These are phyloP conservation scores for Acanthamoeba royreba DNA, from an alignment of 208 protist species.

Conservation along the genomic window DNA sequence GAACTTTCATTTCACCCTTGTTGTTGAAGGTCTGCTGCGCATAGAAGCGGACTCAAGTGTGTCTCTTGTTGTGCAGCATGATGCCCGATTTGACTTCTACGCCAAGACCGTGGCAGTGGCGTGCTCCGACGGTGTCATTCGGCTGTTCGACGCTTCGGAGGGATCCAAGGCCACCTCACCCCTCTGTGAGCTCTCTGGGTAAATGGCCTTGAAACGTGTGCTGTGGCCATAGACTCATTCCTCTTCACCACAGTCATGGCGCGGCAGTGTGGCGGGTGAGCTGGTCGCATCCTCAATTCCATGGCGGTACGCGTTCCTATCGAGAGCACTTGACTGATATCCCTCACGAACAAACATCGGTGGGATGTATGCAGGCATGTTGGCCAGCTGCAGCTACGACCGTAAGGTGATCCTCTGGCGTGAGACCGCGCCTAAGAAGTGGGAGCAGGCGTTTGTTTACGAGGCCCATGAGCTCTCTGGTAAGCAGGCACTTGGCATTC, in stretches of 20 bases:
- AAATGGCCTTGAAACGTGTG: neutral
- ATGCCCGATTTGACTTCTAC: constrained; percentile 98
- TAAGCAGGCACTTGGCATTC: neutral
- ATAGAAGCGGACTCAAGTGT: no score
- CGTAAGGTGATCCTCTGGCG: constrained; percentile 94
- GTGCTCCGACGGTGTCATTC: constrained; percentile 94
- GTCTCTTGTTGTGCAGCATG: no score
- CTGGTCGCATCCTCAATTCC: constrained; percentile 97
- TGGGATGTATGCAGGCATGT: constrained; percentile 80
- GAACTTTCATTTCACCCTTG: no score
- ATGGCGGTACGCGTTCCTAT: neutral
- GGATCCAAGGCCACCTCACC: neutral
- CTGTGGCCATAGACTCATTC: neutral
- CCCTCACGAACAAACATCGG: no score
- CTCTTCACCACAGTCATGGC: constrained; percentile 82
- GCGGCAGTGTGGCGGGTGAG: constrained; percentile 97
- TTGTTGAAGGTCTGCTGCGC: no score
- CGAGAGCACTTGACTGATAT: no score
- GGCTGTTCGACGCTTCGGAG: constrained; percentile 86
- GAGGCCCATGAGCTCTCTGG: neutral
- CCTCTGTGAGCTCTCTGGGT: neutral
- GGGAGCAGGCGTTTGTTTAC: constrained; percentile 73
- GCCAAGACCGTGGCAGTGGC: constrained; percentile 93
- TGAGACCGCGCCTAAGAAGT: constrained; percentile 71
- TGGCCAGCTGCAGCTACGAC: constrained; percentile 97